Conservation (phyloP, 108 stramenopile genomes). For the Mayamaea pseudoterrestris region DNA sequence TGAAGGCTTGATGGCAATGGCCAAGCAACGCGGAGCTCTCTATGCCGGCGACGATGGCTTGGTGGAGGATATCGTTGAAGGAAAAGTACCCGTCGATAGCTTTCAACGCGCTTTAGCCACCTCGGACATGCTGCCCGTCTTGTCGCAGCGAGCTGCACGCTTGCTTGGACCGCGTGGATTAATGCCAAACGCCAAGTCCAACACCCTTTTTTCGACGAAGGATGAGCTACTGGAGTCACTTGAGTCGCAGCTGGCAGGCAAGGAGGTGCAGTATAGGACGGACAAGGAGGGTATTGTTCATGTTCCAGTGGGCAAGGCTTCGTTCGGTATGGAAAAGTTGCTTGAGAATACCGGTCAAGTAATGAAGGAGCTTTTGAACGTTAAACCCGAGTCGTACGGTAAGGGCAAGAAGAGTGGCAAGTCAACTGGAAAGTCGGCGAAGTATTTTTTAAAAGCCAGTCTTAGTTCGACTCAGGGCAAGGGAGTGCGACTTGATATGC, state of each 20-base stretch:
- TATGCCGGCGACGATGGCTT: slow-evolving; percentile 80
- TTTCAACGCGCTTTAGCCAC: slow-evolving; percentile 81
- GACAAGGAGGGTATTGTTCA: slow-evolving; percentile 84
- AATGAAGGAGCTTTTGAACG: slow-evolving; percentile 48
- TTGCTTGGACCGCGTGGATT: slow-evolving; percentile 90
- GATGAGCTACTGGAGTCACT: slow-evolving; percentile 33
- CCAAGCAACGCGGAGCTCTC: slow-evolving; percentile 62
- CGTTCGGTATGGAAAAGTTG: slow-evolving; percentile 46
- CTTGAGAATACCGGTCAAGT: slow-evolving; percentile 58
- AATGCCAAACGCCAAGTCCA: slow-evolving; percentile 94
- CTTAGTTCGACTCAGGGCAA: slow-evolving; percentile 58
- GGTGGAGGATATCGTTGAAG: slow-evolving; percentile 61
- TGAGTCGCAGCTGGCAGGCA: slow-evolving; percentile 45
- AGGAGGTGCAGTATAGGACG: slow-evolving; percentile 73
- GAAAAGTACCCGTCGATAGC: slow-evolving; percentile 36
- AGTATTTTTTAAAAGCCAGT: slow-evolving; percentile 62
- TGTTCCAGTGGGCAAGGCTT: slow-evolving; percentile 80
- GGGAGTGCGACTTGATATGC: slow-evolving; percentile 53
- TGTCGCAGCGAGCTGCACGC: slow-evolving; percentile 65
- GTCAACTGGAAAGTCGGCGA: slow-evolving; percentile 37
- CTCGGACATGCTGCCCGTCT: slow-evolving; percentile 66
- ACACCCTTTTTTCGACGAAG: slow-evolving; percentile 67
- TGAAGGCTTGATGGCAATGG: slow-evolving; percentile 38
- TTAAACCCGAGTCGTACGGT: slow-evolving; percentile 71
- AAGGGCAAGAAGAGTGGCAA: slow-evolving; percentile 22